Conservation (phyloP, 2,329 filamentous ascomycete species). For the Fusarium robinianum region DNA sequence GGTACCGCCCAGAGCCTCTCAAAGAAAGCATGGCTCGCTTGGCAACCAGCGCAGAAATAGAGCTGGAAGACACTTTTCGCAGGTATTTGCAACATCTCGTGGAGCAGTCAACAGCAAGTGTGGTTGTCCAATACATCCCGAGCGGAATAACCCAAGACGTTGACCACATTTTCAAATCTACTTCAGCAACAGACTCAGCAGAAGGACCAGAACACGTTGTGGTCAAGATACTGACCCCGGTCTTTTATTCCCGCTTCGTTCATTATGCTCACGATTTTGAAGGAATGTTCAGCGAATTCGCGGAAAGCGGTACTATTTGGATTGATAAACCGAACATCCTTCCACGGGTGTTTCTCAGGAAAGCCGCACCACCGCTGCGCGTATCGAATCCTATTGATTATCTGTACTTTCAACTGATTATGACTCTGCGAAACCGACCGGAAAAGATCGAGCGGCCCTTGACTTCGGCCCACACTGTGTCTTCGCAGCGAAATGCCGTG, state of each 20-base stretch:
- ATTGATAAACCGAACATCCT: constrained; percentile 60
- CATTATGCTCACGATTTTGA: constrained; percentile 66
- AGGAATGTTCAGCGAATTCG: constrained; percentile 63
- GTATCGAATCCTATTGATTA: constrained; percentile 45
- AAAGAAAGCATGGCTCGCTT: constrained; percentile 58
- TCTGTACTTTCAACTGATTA: constrained; percentile 50
- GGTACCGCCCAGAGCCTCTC: constrained; percentile 66
- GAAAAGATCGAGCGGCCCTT: constrained; percentile 47
- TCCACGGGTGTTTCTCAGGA: constrained; percentile 50
- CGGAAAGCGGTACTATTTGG: constrained; percentile 62
- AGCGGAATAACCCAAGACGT: constrained; percentile 49
- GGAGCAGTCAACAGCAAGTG: constrained; percentile 46
- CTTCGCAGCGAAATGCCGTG: constrained; percentile 18
- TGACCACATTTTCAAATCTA: constrained; percentile 47
- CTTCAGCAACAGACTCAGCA: constrained; percentile 24
- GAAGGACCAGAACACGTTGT: constrained; percentile 48
- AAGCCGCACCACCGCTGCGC: constrained; percentile 42
- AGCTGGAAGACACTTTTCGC: constrained; percentile 53
- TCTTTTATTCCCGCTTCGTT: constrained; percentile 69
- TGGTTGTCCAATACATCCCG: constrained; percentile 59
- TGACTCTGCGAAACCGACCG: constrained; percentile 49
- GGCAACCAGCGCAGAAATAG: constrained; percentile 54
- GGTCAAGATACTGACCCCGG: constrained; percentile 64
- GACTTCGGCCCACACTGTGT: constrained; percentile 42
- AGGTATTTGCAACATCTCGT: constrained; percentile 56